Percentiles rank a stretch among this genome's conserved stretches.
Evolutionary conservation across 2,329 filamentous ascomycete species (phyloP).

Genomic region (Pseudogymnoascus sp.): DNA sequence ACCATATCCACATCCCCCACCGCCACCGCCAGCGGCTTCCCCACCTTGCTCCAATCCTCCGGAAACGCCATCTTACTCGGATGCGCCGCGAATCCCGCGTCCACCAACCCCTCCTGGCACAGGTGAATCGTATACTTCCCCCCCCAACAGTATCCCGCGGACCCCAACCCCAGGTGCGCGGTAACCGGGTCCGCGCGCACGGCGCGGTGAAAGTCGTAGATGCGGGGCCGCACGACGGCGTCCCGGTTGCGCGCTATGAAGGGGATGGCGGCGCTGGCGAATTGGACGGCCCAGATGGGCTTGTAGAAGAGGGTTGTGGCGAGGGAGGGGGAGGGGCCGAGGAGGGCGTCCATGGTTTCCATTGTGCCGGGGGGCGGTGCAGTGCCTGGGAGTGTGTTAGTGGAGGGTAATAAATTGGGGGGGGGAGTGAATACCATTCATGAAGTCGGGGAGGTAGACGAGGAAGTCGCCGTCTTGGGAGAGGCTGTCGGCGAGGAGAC

Average conservation of each 20-base stretch:
- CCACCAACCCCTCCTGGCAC: conserved; percentile 26
- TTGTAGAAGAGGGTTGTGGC: conserved; percentile 1
- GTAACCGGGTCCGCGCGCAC: background rate
- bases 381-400: background rate
- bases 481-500: conserved; percentile 38
- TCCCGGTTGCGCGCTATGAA: background rate
- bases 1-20: conserved; percentile 38
- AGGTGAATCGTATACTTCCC: conserved; percentile 43
- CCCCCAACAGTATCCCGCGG: conserved; percentile 49
- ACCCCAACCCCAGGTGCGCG: background rate
- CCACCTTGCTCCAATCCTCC: conserved; percentile 19
- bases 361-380: background rate
- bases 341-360: background rate
- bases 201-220: background rate
- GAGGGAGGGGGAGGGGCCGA: background rate
- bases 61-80: background rate
- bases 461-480: conserved; percentile 33
- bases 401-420: background rate
- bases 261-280: background rate
- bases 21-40: conserved; percentile 38
- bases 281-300: background rate
- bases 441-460: conserved; percentile 41
- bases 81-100: background rate
- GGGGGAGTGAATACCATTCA: conserved; percentile 29
- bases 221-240: background rate